Base-by-base conservation (phyloP, 2,329 filamentous ascomycete species). In the Colletotrichum noveboracense region DNA sequence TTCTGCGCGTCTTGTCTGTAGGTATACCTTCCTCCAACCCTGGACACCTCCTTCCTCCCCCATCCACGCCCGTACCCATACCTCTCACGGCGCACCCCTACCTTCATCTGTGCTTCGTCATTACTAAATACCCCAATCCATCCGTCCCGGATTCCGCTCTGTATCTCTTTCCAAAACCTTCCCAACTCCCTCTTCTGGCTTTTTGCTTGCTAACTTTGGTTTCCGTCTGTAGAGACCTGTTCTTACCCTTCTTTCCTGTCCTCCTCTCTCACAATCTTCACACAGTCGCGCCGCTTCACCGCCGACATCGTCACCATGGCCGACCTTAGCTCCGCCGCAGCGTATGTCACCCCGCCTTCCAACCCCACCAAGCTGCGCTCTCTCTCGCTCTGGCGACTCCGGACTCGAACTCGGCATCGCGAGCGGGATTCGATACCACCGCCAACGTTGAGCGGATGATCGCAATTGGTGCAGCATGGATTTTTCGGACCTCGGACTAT, bases 41-140 rank as follows among this genome's bases (percentile, higher is more conserved):
- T 61, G 58, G 58, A 32, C 28, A 70, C 56, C 56, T 64, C 60
- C 60, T 64, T 52, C 48, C 52, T 69, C 26, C 32, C 55, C 61
- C 60, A 61, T 71, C 48, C 60, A 74, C 71, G 43, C 58, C 71
- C 43, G 70, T 69, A 75, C 55, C 74, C 71, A 66, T 75, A 65
- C 62, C 58, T 68, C 71, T 68, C 71, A 38, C 72, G 48, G 60
- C 68, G 43, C 72, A 71, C 68, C 75, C 75, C 76, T 76, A 76
- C 70, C 70, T 76, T 61, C 74, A 74, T 69, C 74, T 74, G 74
- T 76, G 70, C 75, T 69, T 74, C 74, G 74, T 77, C 76, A 76
- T 77, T 77, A 77, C 76, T 77, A 77, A 77, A 72, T 77, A 74
- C 74, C 76, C 70, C 75, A 77, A 76, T 76, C 70, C 74, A 74